Percentiles rank a stretch among this genome's conserved stretches.
Conservation (phyloP, 2,329 filamentous ascomycete species). For the Zasmidium citrigriseum region DNA sequence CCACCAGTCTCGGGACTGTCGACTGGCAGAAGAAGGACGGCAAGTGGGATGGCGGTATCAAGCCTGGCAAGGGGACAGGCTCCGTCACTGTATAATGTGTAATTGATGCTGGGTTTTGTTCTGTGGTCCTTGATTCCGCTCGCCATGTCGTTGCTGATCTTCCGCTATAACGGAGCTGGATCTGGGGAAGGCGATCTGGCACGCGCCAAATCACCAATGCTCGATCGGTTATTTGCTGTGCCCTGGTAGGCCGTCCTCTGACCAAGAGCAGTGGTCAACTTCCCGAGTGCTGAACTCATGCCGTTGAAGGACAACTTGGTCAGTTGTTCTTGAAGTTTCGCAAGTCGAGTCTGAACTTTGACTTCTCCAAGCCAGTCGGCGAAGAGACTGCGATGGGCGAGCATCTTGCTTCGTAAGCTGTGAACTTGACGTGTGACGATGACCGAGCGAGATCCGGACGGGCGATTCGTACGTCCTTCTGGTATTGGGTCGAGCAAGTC, state of each 20-base stretch:
- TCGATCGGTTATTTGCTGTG: neutral
- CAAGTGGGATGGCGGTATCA: constrained; percentile 35
- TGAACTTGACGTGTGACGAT: neutral
- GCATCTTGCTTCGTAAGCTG: neutral
- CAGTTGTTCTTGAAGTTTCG: neutral
- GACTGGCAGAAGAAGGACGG: constrained; percentile 37
- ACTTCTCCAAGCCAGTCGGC: neutral
- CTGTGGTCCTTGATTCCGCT: too few relatives aligned
- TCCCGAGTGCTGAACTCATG: neutral
- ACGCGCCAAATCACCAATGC: neutral
- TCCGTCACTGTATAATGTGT: neutral
- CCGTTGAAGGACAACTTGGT: neutral
- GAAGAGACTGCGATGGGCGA: neutral
- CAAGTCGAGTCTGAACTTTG: constrained; percentile 2
- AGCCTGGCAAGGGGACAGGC: constrained; percentile 14
- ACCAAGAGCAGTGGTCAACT: neutral
- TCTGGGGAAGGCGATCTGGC: neutral
- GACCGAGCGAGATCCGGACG: neutral
- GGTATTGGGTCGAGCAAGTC: neutral
- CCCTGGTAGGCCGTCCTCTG: neutral
- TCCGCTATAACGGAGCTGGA: neutral
- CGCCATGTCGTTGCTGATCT: too few relatives aligned
- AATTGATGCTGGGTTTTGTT: neutral
- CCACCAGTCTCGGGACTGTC: constrained; percentile 35
- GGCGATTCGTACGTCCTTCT: neutral